phyloP scores from a whole-genome alignment of 148 eudicot species.

The Chenopodium formosanum region DNA sequence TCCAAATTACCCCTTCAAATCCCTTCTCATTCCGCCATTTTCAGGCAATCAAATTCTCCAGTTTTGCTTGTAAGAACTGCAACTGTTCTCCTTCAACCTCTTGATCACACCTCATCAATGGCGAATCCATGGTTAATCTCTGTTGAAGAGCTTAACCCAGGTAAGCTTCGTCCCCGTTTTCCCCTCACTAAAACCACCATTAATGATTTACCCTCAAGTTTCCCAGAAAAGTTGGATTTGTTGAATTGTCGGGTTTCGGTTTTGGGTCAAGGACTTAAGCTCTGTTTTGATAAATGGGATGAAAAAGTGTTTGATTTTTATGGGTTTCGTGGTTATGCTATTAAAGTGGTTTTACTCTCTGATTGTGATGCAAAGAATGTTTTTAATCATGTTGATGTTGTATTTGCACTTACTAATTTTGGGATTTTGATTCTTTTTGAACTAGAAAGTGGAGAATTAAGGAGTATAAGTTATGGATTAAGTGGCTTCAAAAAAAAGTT shows the following conservation, averaged over 20 bases:
- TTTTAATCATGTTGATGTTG: no score
- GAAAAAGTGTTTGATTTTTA: neutral
- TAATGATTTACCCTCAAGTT: neutral
- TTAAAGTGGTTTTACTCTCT: no score
- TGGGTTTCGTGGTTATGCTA: neutral
- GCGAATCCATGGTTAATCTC: neutral
- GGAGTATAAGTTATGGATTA: no score
- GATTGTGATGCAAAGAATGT: no score
- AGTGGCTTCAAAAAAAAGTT: no score
- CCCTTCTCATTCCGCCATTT: no score
- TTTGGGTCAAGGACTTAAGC: neutral
- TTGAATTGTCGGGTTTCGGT: neutral
- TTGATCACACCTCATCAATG: neutral
- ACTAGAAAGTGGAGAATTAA: no score
- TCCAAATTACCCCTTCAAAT: no score
- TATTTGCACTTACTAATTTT: neutral
- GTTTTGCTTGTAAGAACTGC: no score
- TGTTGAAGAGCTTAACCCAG: no score
- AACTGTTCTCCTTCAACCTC: neutral
- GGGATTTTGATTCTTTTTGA: neutral
- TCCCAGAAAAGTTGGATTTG: neutral
- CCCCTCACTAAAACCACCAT: neutral
- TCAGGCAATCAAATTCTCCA: no score
- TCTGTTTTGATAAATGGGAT: neutral
- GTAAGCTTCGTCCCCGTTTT: neutral